Conservation (phyloP, 208 protist genomes). For the Trypanosoma melophagium region DNA sequence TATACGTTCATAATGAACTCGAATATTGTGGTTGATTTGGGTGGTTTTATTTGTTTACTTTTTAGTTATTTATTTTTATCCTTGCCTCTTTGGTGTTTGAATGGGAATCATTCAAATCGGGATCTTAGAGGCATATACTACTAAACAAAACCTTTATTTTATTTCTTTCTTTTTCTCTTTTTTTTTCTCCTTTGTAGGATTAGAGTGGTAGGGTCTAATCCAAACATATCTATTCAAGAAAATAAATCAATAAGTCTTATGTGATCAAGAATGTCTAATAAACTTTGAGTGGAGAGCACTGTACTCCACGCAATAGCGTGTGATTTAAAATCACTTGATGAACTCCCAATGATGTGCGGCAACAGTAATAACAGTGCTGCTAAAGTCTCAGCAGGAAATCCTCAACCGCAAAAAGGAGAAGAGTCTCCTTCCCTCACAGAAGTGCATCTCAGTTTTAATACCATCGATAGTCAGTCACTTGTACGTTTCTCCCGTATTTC, state of each 20-base stretch:
- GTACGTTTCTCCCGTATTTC: conserved; percentile 23
- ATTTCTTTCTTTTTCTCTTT: too few species aligned
- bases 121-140: too few species aligned
- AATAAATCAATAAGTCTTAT: not conserved
- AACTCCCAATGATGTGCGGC: not conserved
- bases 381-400: too few species aligned
- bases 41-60: not conserved
- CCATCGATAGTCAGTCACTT: conserved; percentile 7
- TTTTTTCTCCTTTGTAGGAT: too few species aligned
- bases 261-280: not conserved
- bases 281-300: not conserved
- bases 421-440: not conserved
- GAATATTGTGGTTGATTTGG: not conserved
- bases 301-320: conserved; percentile 2
- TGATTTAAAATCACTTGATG: not conserved
- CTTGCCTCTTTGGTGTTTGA: too few species aligned
- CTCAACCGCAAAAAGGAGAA: not conserved
- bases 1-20: not conserved
- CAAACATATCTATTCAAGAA: not conserved
- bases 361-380: not conserved
- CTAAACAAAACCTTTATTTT: too few species aligned
- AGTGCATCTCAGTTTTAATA: conserved; percentile 23
- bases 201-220: too few species aligned
- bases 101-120: too few species aligned
- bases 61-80: not conserved